A percentile compares a stretch with the other conserved stretches of the same genome.
Evolutionary conservation across 148 eudicot species (phyloP).

Genomic region (Drosera capensis): DNA sequence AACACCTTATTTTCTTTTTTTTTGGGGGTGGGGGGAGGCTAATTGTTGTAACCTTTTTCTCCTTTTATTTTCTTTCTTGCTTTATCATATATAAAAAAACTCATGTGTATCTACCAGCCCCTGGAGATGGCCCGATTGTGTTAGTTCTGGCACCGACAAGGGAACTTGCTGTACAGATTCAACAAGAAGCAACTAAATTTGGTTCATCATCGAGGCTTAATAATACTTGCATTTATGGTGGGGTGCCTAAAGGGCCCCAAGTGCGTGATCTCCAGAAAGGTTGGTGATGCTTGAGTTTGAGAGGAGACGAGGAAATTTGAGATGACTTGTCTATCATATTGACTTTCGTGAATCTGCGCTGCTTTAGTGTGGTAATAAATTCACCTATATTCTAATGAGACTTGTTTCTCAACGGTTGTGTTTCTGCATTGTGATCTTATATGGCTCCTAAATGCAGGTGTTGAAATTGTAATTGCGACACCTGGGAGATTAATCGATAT

Average conservation of each 20-base stretch:
- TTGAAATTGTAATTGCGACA: constrained; percentile 90
- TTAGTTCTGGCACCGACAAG: constrained; percentile 96
- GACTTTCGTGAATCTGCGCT: constrained; percentile 42
- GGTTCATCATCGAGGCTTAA: constrained; percentile 96
- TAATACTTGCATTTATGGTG: constrained; percentile 98
- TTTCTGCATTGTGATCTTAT: constrained; percentile 5
- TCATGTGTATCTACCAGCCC: constrained; percentile 17
- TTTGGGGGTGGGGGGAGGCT: no score
- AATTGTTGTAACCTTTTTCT: not conserved
- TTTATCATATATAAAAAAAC: not conserved
- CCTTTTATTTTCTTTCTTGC: not conserved
- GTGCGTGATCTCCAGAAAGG: constrained; percentile 99
- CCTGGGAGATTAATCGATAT: constrained; percentile 98
- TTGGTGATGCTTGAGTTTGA: constrained; percentile 97
- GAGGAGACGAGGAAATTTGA: constrained; percentile 42
- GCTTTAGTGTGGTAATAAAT: constrained; percentile 32
- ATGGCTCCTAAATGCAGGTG: constrained; percentile 36
- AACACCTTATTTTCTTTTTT: no score
- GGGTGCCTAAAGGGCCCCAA: constrained; percentile 99
- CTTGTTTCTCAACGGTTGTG: constrained; percentile 5
- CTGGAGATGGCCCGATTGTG: constrained; percentile 96
- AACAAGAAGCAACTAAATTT: constrained; percentile 94
- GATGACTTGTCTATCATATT: constrained; percentile 70
- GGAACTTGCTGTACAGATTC: constrained; percentile 97
- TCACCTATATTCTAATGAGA: constrained; percentile 3